These are phyloP conservation scores for Biancaea sappan DNA, from an alignment of 306 rosid species.

Conservation along the genomic window DNA sequence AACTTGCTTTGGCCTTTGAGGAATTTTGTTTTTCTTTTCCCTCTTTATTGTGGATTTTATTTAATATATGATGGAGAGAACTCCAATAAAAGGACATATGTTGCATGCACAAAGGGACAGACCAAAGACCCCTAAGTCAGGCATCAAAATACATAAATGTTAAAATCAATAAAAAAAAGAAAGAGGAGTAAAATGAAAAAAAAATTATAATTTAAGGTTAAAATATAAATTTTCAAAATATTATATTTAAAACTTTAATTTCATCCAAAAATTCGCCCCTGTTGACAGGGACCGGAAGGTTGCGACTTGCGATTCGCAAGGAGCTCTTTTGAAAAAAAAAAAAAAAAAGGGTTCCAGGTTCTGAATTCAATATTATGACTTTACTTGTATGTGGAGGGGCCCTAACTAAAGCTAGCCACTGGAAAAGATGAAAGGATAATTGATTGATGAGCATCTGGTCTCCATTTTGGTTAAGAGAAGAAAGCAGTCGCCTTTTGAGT, in stretches of 20 bases:
- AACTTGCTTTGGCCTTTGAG: conserved; percentile 56
- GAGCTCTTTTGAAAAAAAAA: conserved; percentile 25
- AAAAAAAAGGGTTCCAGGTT: conserved; percentile 62
- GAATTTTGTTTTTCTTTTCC: conserved; percentile 30
- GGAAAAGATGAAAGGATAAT: conserved; percentile 42
- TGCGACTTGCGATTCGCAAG: conserved; percentile 38
- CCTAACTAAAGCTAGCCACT: conserved; percentile 47
- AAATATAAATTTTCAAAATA: no score
- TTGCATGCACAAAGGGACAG: no score
- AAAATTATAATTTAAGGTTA: no score
- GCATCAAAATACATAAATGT: no score
- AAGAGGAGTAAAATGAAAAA: no score
- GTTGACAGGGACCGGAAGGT: conserved; percentile 48
- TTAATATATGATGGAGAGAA: conserved; percentile 40
- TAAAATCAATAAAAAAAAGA: no score
- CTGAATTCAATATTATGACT: conserved; percentile 54
- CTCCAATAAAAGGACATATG: conserved; percentile 41
- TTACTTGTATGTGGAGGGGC: conserved; percentile 54
- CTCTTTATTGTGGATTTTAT: conserved; percentile 24
- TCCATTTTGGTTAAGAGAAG: conserved; percentile 44
- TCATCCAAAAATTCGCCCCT: no score
- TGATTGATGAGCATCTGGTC: conserved; percentile 57
- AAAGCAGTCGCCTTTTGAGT: conserved; percentile 39
- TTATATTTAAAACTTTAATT: no score
- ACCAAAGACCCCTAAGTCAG: no score